These are phyloP conservation scores for Vinca major DNA, from an alignment of 305 asterid genomes.

Conservation along the genomic window DNA sequence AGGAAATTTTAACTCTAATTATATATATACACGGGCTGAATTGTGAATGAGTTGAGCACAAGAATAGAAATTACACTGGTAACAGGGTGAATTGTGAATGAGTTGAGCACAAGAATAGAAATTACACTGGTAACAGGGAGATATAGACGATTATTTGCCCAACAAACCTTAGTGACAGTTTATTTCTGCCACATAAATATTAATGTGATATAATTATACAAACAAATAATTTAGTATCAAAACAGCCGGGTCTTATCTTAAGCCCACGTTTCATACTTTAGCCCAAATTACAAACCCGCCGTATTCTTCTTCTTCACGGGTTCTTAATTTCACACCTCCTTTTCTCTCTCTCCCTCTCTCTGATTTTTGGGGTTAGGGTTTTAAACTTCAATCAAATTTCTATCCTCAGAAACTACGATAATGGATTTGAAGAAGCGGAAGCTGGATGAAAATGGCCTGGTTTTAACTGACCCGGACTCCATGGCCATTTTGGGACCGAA, in stretches of 20 bases:
- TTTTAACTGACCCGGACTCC: conserved; percentile 21
- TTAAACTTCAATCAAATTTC: too few relatives aligned
- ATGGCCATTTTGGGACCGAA: conserved; percentile 19
- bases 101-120: too few relatives aligned
- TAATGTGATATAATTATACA: too few relatives aligned
- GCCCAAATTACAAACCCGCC: neutral
- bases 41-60: too few relatives aligned
- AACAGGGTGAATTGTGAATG: too few relatives aligned
- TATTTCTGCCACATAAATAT: too few relatives aligned
- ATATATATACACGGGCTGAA: too few relatives aligned
- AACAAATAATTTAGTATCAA: neutral
- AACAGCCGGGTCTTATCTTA: neutral
- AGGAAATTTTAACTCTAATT: neutral
- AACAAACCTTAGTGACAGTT: too few relatives aligned
- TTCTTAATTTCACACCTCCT: conserved; percentile 14
- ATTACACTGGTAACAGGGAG: too few relatives aligned
- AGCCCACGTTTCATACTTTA: neutral
- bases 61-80: too few relatives aligned
- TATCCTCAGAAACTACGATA: neutral
- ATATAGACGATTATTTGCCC: too few relatives aligned
- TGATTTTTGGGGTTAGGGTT: conserved; percentile 15
- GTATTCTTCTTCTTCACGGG: too few relatives aligned
- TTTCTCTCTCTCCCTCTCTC: conserved; percentile 29
- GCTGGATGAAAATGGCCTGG: conserved; percentile 50
- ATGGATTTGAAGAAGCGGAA: conserved; percentile 74